These are phyloP conservation scores for Colletotrichum musicola DNA, from an alignment of 2,329 filamentous ascomycete species.

Conservation along the genomic window DNA sequence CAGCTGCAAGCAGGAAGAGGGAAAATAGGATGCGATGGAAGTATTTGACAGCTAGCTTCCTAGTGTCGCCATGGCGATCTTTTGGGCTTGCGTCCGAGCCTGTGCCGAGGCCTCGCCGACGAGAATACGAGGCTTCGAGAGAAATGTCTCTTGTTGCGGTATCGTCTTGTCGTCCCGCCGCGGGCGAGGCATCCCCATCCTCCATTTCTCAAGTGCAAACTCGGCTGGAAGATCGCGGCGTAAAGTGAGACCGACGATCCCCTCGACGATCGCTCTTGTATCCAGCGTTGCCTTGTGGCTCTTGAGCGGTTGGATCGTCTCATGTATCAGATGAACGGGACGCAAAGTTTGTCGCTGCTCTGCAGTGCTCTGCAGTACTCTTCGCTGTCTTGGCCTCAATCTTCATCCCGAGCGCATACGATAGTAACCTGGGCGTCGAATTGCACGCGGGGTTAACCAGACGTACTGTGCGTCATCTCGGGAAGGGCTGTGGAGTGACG, in stretches of 20 bases:
- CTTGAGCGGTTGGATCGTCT: neutral
- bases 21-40: neutral
- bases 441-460: no score
- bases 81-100: neutral
- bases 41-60: neutral
- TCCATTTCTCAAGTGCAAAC: neutral
- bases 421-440: no score
- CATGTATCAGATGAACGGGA: conserved; percentile 14
- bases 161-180: neutral
- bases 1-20: neutral
- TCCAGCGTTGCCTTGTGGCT: neutral
- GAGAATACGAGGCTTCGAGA: neutral
- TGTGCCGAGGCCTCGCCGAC: neutral
- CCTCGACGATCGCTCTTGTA: neutral
- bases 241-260: neutral
- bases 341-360: neutral
- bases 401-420: neutral
- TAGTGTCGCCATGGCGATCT: neutral
- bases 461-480: no score
- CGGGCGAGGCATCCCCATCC: neutral
- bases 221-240: neutral
- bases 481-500: neutral
- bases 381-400: neutral
- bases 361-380: no score
- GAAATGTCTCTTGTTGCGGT: neutral